A percentile compares a stretch with the other conserved stretches of the same genome.
These are phyloP conservation scores for Holtermanniella nyarrowii DNA, from an alignment of 768 basidiomycete species.

Conservation along the genomic window DNA sequence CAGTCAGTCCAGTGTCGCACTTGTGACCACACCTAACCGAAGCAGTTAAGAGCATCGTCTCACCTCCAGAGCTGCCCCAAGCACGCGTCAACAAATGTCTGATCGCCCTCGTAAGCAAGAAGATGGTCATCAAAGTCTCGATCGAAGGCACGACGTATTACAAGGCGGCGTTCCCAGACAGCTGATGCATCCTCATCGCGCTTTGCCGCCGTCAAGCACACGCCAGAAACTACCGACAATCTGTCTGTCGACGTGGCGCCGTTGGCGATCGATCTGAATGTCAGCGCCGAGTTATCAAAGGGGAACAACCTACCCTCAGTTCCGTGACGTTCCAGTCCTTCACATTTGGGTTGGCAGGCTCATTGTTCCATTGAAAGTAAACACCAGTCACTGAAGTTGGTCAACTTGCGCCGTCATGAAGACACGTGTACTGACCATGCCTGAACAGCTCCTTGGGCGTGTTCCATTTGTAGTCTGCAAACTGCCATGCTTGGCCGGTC, in stretches of 20 bases:
- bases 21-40: background rate
- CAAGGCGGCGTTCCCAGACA: constrained; percentile 10
- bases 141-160: constrained; percentile 24
- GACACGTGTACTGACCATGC: constrained; percentile 72
- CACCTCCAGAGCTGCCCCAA: constrained; percentile 73
- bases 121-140: constrained; percentile 58
- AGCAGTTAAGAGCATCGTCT: constrained; percentile 65
- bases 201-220: constrained; percentile 51
- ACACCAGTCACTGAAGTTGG: constrained; percentile 70
- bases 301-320: constrained; percentile 55
- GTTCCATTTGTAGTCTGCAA: constrained; percentile 90
- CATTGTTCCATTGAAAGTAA: constrained; percentile 88
- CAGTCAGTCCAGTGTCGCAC: constrained; percentile 8
- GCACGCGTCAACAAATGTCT: constrained; percentile 87
- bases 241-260: constrained; percentile 73
- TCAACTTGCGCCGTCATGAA: constrained; percentile 9
- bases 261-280: background rate
- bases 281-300: background rate
- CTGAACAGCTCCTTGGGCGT: constrained; percentile 88
- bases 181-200: constrained; percentile 5
- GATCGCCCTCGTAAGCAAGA: constrained; percentile 78
- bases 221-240: constrained; percentile 96
- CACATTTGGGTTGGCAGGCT: constrained; percentile 75
- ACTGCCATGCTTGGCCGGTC: constrained; percentile 97
- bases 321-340: constrained; percentile 97